Evolutionary conservation across 768 basidiomycete species (phyloP).

Genomic region (Macrolepiota albuminosa): DNA sequence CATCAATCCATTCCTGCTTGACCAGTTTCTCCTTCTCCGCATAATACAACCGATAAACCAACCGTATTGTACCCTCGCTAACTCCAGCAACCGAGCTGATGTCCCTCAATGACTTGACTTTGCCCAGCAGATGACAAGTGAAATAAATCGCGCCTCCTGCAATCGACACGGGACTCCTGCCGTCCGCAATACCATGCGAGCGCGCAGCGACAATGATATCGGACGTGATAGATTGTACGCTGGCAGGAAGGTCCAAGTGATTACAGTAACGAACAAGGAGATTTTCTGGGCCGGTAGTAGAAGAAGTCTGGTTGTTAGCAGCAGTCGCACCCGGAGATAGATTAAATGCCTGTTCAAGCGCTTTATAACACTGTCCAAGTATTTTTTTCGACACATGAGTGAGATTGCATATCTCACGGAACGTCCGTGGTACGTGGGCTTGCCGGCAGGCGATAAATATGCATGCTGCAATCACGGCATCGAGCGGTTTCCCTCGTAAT

Average conservation of each 20-base stretch:
- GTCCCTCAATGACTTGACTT: constrained; percentile 71
- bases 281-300: constrained; percentile 72
- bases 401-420: constrained; percentile 91
- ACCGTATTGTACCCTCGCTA: constrained; percentile 91
- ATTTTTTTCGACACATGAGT: constrained; percentile 94
- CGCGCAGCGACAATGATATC: constrained; percentile 81
- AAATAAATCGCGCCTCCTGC: constrained; percentile 97
- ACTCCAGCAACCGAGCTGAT: constrained; percentile 91
- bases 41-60: constrained; percentile 81
- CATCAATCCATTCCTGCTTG: constrained; percentile 82
- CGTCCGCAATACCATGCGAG: constrained; percentile 85
- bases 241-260: constrained; percentile 80
- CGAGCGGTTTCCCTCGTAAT: constrained; percentile 84
- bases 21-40: constrained; percentile 71
- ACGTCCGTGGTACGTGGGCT: constrained; percentile 92
- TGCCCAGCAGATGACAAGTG: constrained; percentile 77
- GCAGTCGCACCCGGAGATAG: constrained; percentile 71
- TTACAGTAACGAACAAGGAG: constrained; percentile 93
- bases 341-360: constrained; percentile 85
- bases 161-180: constrained; percentile 94
- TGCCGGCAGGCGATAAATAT: constrained; percentile 97
- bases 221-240: constrained; percentile 76
- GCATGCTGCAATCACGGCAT: constrained; percentile 94
- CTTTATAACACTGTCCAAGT: constrained; percentile 90
- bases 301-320: constrained; percentile 41